Conservation (phyloP, 2,329 filamentous ascomycete species). For the Colletotrichum magnum region DNA sequence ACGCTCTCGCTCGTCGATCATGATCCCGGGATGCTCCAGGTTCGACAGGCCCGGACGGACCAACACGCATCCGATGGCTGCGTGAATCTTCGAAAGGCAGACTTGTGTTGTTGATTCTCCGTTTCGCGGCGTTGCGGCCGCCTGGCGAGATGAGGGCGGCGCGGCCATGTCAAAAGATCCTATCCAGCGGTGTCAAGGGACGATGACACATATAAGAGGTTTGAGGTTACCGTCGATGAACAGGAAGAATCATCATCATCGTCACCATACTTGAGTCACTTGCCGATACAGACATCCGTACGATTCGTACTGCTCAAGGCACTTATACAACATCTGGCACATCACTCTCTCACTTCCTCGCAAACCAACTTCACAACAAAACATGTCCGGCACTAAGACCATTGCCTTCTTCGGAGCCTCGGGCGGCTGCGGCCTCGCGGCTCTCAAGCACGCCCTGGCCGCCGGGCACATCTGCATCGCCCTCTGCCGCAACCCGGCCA, state of each 20-base stretch:
- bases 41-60: too few relatives aligned
- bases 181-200: too few relatives aligned
- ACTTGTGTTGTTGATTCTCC: background rate
- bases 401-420: constrained; percentile 60
- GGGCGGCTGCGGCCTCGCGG: constrained; percentile 55
- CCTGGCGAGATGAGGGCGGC: constrained; percentile 3
- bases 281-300: too few relatives aligned
- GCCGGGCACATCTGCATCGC: constrained; percentile 56
- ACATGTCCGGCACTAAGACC: constrained; percentile 42
- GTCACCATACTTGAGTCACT: too few relatives aligned
- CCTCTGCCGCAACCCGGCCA: constrained; percentile 57
- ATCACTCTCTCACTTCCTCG: background rate
- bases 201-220: too few relatives aligned
- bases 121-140: background rate
- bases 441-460: constrained; percentile 53
- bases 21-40: too few relatives aligned
- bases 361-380: background rate
- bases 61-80: too few relatives aligned
- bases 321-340: background rate
- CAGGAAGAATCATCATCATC: too few relatives aligned
- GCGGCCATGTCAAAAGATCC: background rate
- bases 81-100: too few relatives aligned
- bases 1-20: too few relatives aligned
- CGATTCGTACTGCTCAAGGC: too few relatives aligned
- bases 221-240: too few relatives aligned